A percentile compares a stretch with the other conserved stretches of the same genome.
These are phyloP conservation scores for Teratosphaeria zuluensis DNA, from an alignment of 2,329 filamentous ascomycete species.

Conservation along the genomic window DNA sequence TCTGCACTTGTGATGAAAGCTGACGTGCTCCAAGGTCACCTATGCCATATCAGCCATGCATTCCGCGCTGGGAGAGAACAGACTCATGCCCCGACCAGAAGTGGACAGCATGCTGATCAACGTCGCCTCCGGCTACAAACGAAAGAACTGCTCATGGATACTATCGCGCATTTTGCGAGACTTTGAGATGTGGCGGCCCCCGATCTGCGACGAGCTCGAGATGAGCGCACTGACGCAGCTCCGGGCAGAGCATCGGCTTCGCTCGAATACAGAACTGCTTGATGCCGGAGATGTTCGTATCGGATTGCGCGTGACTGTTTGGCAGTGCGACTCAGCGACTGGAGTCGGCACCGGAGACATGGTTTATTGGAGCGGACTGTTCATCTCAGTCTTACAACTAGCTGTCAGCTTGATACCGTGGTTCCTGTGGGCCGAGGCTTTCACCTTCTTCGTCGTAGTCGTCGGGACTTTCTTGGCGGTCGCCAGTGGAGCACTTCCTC, in stretches of 20 bases:
- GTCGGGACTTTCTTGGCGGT: slow-evolving; percentile 30
- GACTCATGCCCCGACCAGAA: slow-evolving; percentile 2
- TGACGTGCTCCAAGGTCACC: background rate
- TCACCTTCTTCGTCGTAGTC: slow-evolving; percentile 31
- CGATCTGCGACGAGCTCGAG: background rate
- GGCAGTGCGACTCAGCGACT: background rate
- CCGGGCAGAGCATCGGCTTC: background rate
- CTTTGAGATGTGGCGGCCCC: slow-evolving; percentile 1
- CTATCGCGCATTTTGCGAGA: slow-evolving; percentile 4
- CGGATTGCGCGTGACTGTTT: slow-evolving; percentile 8
- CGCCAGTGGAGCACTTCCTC: slow-evolving; percentile 27
- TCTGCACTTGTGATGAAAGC: background rate
- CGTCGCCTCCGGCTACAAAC: background rate
- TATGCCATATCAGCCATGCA: slow-evolving; percentile 2
- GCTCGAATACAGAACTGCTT: background rate
- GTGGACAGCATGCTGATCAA: slow-evolving; percentile 3
- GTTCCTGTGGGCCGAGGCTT: slow-evolving; percentile 20
- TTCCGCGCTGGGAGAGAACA: slow-evolving; percentile 1
- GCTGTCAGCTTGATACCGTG: slow-evolving; percentile 1
- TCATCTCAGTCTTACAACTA: background rate
- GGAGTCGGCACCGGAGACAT: background rate
- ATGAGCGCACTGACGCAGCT: background rate
- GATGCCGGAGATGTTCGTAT: slow-evolving; percentile 4
- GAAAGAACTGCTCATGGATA: slow-evolving; percentile 1
- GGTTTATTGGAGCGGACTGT: background rate